A percentile compares a stretch with the other conserved stretches of the same genome.
Conservation (phyloP, 2,329 filamentous ascomycete genomes). For the Orbilia blumenaviensis region DNA sequence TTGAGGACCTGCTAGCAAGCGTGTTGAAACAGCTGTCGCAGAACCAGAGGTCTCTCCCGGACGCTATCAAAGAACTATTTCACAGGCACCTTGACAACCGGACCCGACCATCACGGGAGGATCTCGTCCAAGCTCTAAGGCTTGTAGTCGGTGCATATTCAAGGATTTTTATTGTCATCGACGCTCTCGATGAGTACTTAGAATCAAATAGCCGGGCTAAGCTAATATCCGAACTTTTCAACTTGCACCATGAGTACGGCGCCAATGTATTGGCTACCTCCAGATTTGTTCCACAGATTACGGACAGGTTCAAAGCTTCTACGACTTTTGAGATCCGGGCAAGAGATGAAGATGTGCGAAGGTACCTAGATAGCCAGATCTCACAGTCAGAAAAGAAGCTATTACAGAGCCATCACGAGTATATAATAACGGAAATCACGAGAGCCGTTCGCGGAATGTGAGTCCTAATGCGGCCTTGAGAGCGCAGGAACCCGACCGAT, state of each 20-base stretch:
- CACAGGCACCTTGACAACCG: neutral
- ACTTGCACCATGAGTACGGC: conserved; percentile 53
- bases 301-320: neutral
- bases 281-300: neutral
- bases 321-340: conserved; percentile 12
- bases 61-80: neutral
- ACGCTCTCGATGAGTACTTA: neutral
- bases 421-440: neutral
- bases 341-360: conserved; percentile 2
- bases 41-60: conserved; percentile 56
- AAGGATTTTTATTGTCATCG: neutral
- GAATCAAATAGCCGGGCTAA: neutral
- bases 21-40: conserved; percentile 62
- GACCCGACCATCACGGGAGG: neutral
- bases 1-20: conserved; percentile 58
- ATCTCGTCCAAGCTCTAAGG: neutral
- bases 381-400: neutral
- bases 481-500: no score
- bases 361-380: conserved; percentile 2
- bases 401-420: neutral
- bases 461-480: no score
- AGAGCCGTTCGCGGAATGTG: conserved; percentile 16
- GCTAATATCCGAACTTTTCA: conserved; percentile 57
- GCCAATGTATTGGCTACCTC: conserved; percentile 60
- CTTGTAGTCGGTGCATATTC: neutral